Conservation (phyloP, 2,329 filamentous ascomycete genomes). For the Aspergillus sojae region DNA sequence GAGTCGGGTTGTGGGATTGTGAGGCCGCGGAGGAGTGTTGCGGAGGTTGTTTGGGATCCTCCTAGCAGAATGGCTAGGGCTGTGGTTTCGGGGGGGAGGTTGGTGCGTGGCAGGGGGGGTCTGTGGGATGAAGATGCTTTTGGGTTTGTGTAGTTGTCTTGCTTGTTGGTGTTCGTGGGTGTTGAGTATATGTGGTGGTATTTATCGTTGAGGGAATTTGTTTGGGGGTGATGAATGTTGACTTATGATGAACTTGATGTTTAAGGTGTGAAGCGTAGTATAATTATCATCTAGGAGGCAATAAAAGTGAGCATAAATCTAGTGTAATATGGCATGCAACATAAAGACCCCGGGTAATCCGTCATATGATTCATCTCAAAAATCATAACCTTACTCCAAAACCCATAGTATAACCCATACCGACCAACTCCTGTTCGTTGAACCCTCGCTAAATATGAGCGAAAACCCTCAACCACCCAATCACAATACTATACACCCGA, state of each 20-base stretch:
- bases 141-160: conserved; percentile 6
- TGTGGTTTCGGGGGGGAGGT: conserved; percentile 27
- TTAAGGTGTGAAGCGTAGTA: no score
- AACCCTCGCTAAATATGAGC: background rate
- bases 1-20: conserved; percentile 33
- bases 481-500: background rate
- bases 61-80: conserved; percentile 31
- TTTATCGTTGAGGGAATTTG: no score
- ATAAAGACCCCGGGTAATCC: background rate
- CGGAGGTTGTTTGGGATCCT: conserved; percentile 43
- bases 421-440: background rate
- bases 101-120: conserved; percentile 15
- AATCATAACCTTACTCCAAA: background rate
- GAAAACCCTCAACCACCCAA: background rate
- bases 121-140: background rate
- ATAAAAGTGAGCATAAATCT: background rate
- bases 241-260: no score
- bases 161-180: background rate
- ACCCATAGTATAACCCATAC: background rate
- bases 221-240: no score
- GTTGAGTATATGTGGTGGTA: no score
- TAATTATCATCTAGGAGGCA: no score
- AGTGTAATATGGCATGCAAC: background rate
- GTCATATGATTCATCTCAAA: background rate
- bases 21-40: conserved; percentile 32